A percentile compares a stretch with the other conserved stretches of the same genome.
Conservation (phyloP, 352 stramenopile species). For the Blastocystis sp. region DNA sequence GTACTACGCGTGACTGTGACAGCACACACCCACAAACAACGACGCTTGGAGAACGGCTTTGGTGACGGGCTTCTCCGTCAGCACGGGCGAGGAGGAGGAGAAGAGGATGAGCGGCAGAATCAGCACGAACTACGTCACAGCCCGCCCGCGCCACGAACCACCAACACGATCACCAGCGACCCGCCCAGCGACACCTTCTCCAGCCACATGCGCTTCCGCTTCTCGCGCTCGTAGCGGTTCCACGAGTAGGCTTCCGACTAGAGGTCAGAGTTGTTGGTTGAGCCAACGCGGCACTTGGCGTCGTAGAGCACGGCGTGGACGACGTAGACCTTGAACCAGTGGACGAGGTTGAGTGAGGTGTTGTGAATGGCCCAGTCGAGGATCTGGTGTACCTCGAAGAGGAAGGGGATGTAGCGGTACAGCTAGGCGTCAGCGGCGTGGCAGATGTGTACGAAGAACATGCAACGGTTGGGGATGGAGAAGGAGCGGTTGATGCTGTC, state of each 20-base stretch:
- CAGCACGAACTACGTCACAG: slow-evolving; percentile 44
- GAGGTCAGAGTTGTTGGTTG: neutral
- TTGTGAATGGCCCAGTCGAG: slow-evolving; percentile 54
- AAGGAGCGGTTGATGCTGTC: slow-evolving; percentile 26
- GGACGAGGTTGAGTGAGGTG: slow-evolving; percentile 47
- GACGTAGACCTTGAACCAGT: slow-evolving; percentile 62
- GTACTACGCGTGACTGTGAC: neutral
- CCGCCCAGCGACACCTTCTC: slow-evolving; percentile 45
- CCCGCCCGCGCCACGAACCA: neutral
- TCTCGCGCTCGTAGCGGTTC: slow-evolving; percentile 33
- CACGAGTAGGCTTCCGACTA: slow-evolving; percentile 4
- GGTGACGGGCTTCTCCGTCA: slow-evolving; percentile 30
- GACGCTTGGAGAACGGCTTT: slow-evolving; percentile 5
- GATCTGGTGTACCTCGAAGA: slow-evolving; percentile 68
- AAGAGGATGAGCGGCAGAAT: slow-evolving; percentile 66
- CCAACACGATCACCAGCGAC: neutral
- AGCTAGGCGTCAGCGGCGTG: neutral
- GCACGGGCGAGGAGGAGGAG: slow-evolving; percentile 49
- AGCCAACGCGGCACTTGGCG: slow-evolving; percentile 32
- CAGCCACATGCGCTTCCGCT: slow-evolving; percentile 17
- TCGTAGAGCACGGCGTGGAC: slow-evolving; percentile 32
- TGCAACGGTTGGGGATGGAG: slow-evolving; percentile 35
- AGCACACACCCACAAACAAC: neutral
- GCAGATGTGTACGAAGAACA: slow-evolving; percentile 28
- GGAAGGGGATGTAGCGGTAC: slow-evolving; percentile 69